Evolutionary conservation across 2,329 filamentous ascomycete genomes (phyloP).

Genomic region (Arthrobotrys sinensis): DNA sequence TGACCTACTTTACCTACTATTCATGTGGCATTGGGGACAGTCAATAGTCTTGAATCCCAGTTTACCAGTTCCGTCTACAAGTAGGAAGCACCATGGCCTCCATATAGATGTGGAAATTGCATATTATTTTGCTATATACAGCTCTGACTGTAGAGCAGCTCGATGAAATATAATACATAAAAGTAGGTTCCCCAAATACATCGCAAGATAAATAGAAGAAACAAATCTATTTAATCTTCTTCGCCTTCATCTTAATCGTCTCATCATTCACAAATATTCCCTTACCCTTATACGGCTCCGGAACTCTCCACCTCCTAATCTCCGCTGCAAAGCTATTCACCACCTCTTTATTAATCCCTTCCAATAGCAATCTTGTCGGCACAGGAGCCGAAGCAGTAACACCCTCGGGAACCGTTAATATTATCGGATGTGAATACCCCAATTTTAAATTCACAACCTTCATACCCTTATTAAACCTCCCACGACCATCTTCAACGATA

Average conservation of each 20-base stretch:
- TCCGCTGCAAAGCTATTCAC: constrained; percentile 92
- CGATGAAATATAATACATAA: constrained; percentile 49
- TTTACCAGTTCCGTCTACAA: too few relatives aligned
- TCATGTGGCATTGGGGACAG: not conserved
- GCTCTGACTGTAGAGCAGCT: not conserved
- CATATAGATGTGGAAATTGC: not conserved
- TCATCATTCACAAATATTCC: constrained; percentile 98
- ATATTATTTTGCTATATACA: constrained; percentile 33
- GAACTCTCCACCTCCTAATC: constrained; percentile 88
- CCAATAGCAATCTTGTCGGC: constrained; percentile 89
- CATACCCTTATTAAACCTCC: constrained; percentile 81
- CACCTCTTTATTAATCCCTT: constrained; percentile 87
- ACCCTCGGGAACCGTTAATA: constrained; percentile 85
- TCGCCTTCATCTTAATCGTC: constrained; percentile 97
- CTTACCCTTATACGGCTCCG: constrained; percentile 95
- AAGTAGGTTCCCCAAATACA: constrained; percentile 28
- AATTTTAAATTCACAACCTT: constrained; percentile 94
- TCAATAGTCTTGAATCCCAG: too few relatives aligned
- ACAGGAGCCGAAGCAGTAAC: constrained; percentile 90
- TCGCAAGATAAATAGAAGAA: constrained; percentile 18
- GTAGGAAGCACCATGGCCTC: too few relatives aligned
- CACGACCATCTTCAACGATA: constrained; percentile 81
- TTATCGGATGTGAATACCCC: constrained; percentile 95
- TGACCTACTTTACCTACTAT: not conserved
- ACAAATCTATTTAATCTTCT: constrained; percentile 87